Percentiles rank a stretch among this genome's conserved stretches.
These are phyloP conservation scores for Aspergillus arachidicola DNA, from an alignment of 2,329 filamentous ascomycete genomes.

Conservation along the genomic window DNA sequence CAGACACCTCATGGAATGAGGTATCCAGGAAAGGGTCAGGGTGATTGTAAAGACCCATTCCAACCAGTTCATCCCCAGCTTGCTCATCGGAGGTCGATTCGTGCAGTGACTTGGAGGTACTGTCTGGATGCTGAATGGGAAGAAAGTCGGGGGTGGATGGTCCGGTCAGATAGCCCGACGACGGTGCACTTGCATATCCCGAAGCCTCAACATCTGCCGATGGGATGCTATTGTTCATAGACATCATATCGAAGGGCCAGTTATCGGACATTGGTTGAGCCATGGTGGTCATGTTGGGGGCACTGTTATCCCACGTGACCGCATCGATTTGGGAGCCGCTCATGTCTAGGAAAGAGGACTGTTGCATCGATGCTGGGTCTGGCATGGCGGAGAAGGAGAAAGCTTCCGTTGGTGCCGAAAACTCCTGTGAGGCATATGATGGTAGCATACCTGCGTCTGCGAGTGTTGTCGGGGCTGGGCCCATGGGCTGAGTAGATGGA, in stretches of 20 bases:
- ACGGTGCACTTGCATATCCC: conserved; percentile 38
- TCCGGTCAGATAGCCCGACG: conserved; percentile 36
- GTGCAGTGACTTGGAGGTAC: conserved; percentile 24
- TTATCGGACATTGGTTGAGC: conserved; percentile 30
- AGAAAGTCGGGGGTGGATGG: conserved; percentile 43
- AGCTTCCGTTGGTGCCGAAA: conserved; percentile 25
- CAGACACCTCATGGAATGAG: conserved; percentile 60
- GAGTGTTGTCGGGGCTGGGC: conserved; percentile 20
- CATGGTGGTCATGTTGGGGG: conserved; percentile 23
- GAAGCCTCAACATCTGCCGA: conserved; percentile 33
- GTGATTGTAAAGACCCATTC: conserved; percentile 78
- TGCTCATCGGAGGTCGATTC: conserved; percentile 58
- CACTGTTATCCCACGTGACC: conserved; percentile 28
- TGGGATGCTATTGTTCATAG: conserved; percentile 35
- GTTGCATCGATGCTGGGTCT: conserved; percentile 24
- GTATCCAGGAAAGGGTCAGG: conserved; percentile 63
- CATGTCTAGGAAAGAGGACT: conserved; percentile 26
- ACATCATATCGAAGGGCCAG: conserved; percentile 37
- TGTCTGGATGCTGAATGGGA: conserved; percentile 38
- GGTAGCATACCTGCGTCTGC: conserved; percentile 24
- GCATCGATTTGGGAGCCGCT: conserved; percentile 30
- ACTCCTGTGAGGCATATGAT: conserved; percentile 25
- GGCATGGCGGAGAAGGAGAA: conserved; percentile 26
- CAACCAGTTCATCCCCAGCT: conserved; percentile 72
- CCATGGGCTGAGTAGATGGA: conserved; percentile 22